phyloP scores from a whole-genome alignment of 805 yeast species.

The Hanseniaspora nectarophila region DNA sequence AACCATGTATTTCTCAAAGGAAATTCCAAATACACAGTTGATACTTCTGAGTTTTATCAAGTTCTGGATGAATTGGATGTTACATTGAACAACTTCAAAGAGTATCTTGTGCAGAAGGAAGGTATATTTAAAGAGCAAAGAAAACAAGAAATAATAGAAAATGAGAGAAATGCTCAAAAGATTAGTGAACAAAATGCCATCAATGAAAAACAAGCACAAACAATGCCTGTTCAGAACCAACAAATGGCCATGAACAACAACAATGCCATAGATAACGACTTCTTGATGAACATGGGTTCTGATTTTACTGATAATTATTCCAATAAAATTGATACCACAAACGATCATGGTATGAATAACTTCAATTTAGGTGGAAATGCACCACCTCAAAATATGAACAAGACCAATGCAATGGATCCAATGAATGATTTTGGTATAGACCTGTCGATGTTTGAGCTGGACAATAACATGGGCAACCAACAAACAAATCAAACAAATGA shows the following conservation, averaged over 20 bases:
- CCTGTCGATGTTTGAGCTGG: conserved; percentile 12
- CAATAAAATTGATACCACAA: neutral
- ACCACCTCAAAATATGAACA: neutral
- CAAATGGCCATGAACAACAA: neutral
- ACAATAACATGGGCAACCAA: neutral
- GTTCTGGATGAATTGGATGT: conserved; percentile 7
- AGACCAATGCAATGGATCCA: neutral
- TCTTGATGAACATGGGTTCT: neutral
- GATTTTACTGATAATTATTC: neutral
- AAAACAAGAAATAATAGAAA: conserved; percentile 7
- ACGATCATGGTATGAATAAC: neutral
- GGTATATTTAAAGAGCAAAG: neutral
- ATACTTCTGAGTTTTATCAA: conserved; percentile 7
- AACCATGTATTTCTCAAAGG: neutral
- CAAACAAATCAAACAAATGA: neutral
- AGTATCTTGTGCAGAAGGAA: neutral
- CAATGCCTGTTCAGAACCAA: neutral
- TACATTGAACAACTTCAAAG: conserved; percentile 5
- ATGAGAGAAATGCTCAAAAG: neutral
- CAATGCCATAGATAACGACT: neutral
- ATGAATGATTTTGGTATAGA: conserved; percentile 12
- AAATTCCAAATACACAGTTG: neutral
- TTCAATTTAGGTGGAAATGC: neutral
- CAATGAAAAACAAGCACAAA: neutral
- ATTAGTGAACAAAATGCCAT: neutral